Conservation (phyloP, 2,329 filamentous ascomycete genomes). For the Juglanconis oblonga region DNA sequence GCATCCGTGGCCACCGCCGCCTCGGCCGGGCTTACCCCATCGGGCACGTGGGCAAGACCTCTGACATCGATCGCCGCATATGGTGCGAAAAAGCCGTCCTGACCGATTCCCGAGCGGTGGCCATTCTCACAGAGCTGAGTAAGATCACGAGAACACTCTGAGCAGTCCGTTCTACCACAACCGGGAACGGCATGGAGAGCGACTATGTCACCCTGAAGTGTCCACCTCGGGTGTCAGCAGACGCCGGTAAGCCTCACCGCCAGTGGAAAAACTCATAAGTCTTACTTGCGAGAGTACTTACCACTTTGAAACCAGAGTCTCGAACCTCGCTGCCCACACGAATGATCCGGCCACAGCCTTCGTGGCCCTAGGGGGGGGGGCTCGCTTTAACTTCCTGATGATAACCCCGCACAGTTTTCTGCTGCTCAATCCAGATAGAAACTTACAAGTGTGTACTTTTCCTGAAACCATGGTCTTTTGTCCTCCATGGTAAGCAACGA, state of each 20-base stretch:
- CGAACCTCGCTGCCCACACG: slow-evolving; percentile 20
- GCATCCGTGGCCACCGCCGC: slow-evolving; percentile 39
- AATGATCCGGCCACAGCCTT: slow-evolving; percentile 26
- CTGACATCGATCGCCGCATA: slow-evolving; percentile 31
- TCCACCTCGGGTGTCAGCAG: no score
- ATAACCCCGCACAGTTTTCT: not conserved
- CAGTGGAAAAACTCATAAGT: not conserved
- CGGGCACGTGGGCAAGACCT: slow-evolving; percentile 21
- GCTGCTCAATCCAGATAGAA: not conserved
- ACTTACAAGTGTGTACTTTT: slow-evolving; percentile 23
- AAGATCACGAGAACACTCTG: slow-evolving; percentile 38
- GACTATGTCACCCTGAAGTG: slow-evolving; percentile 28
- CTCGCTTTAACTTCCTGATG: not conserved
- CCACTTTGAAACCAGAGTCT: slow-evolving; percentile 19
- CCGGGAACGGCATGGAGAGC: slow-evolving; percentile 30
- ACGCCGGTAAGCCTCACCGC: not conserved
- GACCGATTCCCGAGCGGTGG: slow-evolving; percentile 41
- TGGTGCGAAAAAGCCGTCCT: slow-evolving; percentile 41
- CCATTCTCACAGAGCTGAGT: slow-evolving; percentile 34
- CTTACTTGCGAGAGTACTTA: not conserved
- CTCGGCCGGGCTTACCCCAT: slow-evolving; percentile 26
- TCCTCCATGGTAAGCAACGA: slow-evolving; percentile 28
- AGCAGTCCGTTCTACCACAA: slow-evolving; percentile 29
- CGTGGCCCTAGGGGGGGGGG: slow-evolving; percentile 20
- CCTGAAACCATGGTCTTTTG: slow-evolving; percentile 28